phyloP scores from a whole-genome alignment of 768 basidiomycete genomes.

The Hysterangium stoloniferum region DNA sequence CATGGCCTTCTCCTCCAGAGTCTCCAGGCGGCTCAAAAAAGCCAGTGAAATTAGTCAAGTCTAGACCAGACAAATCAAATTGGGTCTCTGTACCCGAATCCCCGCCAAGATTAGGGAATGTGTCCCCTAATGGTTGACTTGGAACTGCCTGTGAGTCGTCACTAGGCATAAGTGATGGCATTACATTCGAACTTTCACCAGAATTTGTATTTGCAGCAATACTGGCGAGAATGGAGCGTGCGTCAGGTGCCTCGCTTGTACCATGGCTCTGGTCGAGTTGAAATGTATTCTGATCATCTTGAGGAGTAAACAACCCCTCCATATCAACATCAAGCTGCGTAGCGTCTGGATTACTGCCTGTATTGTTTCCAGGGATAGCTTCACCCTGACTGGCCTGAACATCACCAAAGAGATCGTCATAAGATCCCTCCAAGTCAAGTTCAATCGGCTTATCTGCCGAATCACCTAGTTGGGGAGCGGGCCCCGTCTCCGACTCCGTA shows the following conservation, averaged over 20 bases:
- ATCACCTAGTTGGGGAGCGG: conserved; percentile 33
- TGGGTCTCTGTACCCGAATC: not conserved
- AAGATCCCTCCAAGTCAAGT: conserved; percentile 65
- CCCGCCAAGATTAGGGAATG: not conserved
- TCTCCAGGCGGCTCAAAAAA: conserved; percentile 3
- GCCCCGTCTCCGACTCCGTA: not conserved
- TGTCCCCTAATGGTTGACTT: not conserved
- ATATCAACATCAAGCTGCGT: conserved; percentile 23
- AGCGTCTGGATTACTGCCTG: conserved; percentile 28
- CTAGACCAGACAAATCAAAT: conserved; percentile 5
- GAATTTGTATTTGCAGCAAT: conserved; percentile 29
- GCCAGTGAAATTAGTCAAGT: conserved; percentile 6
- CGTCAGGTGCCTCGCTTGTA: conserved; percentile 29
- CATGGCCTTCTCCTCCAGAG: not conserved
- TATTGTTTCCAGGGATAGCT: conserved; percentile 9
- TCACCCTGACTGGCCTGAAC: not conserved
- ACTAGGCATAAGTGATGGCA: not conserved
- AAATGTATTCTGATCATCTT: conserved; percentile 13
- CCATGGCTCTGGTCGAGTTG: not conserved
- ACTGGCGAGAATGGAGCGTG: conserved; percentile 35
- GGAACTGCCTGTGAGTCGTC: not conserved
- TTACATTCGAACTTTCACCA: not conserved
- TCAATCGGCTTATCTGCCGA: conserved; percentile 79
- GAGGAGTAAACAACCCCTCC: conserved; percentile 48
- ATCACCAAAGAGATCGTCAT: conserved; percentile 58